Evolutionary conservation across 2,329 filamentous ascomycete species (phyloP).

Genomic region (Pestalotiopsis sp.): DNA sequence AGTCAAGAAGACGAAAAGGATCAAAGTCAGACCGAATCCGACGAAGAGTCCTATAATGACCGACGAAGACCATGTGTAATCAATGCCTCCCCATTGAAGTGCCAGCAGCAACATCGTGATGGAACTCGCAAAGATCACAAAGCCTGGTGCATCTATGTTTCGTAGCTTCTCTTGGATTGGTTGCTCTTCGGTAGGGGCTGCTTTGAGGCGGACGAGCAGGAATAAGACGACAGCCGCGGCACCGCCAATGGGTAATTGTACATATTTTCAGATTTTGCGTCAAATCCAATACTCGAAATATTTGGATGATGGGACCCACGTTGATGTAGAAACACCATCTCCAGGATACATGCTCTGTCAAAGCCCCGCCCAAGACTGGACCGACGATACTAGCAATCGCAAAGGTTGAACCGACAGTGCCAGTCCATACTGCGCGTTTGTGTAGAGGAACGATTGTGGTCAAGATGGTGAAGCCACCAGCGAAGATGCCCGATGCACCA

Average conservation of each 20-base stretch:
- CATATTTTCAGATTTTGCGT: no score
- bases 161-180: slow-evolving; percentile 40
- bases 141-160: slow-evolving; percentile 53
- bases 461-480: slow-evolving; percentile 28
- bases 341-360: slow-evolving; percentile 20
- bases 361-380: slow-evolving; percentile 19
- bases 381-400: slow-evolving; percentile 20
- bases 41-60: slow-evolving; percentile 55
- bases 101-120: slow-evolving; percentile 58
- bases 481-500: slow-evolving; percentile 30
- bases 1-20: slow-evolving; percentile 44
- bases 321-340: slow-evolving; percentile 27
- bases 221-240: slow-evolving; percentile 51
- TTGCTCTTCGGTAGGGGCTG: slow-evolving; percentile 33
- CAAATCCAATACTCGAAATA: no score
- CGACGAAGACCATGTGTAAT: slow-evolving; percentile 52
- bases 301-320: not conserved
- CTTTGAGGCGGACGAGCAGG: slow-evolving; percentile 46
- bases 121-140: slow-evolving; percentile 51
- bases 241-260: slow-evolving; percentile 44
- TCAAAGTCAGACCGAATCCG: slow-evolving; percentile 46
- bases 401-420: slow-evolving; percentile 15
- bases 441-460: slow-evolving; percentile 19
- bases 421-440: slow-evolving; percentile 20
- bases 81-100: slow-evolving; percentile 58